Base-by-base conservation (phyloP, 2,329 filamentous ascomycete genomes). In the Capronia coronata region DNA sequence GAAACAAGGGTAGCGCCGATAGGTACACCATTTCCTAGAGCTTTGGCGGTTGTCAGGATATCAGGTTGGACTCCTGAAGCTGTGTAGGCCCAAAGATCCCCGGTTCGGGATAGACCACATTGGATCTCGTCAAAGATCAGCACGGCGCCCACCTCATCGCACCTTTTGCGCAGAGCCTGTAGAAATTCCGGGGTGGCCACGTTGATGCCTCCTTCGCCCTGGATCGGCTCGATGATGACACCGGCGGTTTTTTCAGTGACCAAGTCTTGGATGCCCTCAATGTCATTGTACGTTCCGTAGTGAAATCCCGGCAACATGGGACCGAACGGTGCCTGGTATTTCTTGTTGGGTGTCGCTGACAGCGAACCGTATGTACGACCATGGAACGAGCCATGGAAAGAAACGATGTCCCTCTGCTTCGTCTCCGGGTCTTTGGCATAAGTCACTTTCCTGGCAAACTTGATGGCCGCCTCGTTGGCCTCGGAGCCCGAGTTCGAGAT, bases 111-210 rank as follows among this genome's bases (percentile, higher is more conserved):
- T 27, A 98, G 75, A 46, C 93, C 93, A 67, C 89, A 96, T 70
- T 98, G 93, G 56, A 98, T 98, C 74, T 98, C 93, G 63, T 98
- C 93, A 67, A 93, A 91, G 64, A 96, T 86, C 49, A 98, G 73
- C 2, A 97, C 80, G 1, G 91, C 90, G 44, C 87, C 88, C 25
- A 96, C 88, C 61, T 88, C 84, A 48, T 83, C 84, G 68, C 90
- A 96, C 51, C 90, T 80, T 64, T 78, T 79, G 51, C 88, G 87
- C n/a, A 98, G 78, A 1, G 88, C 86, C 19, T 82, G 67, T 19
- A 98, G 76, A 68, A 97, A 98, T 58, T 88, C 87, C 2, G 86
- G 80, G 0, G 78, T 84, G 2, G 87, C 93, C 9, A 86, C 82
- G 61, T 91, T 85, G 44, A 98, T 85, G 58, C 93, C 93, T 13